Evolutionary conservation across 2,329 filamentous ascomycete genomes (phyloP).

Genomic region (Monosporascus sp.): DNA sequence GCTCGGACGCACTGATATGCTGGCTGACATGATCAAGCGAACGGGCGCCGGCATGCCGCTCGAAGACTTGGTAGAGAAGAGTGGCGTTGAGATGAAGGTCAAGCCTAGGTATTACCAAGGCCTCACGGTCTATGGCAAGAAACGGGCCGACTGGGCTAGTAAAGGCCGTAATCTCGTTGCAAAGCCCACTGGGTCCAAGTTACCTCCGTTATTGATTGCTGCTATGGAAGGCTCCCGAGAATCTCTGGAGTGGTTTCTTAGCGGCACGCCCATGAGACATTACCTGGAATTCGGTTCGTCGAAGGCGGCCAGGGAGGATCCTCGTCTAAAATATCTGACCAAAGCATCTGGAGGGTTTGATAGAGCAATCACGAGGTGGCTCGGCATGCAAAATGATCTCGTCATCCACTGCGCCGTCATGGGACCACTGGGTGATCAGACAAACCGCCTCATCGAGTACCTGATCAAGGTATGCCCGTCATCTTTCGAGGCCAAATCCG

Average conservation of each 20-base stretch:
- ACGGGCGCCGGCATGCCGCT: conserved; percentile 67
- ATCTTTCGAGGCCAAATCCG: conserved; percentile 56
- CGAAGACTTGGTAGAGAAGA: conserved; percentile 59
- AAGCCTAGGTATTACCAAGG: conserved; percentile 74
- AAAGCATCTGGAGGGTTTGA: conserved; percentile 59
- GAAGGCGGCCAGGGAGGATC: conserved; percentile 54
- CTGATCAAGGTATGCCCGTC: conserved; percentile 58
- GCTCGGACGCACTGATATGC: conserved; percentile 47
- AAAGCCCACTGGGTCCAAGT: conserved; percentile 35
- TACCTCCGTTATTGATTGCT: conserved; percentile 57
- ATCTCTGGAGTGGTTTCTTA: conserved; percentile 71
- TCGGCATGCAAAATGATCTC: conserved; percentile 53
- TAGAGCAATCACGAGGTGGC: conserved; percentile 56
- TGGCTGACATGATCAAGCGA: conserved; percentile 59
- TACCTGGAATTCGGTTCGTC: conserved; percentile 64
- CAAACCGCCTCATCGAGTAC: conserved; percentile 57
- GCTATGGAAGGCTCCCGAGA: conserved; percentile 55
- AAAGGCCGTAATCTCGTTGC: conserved; percentile 46
- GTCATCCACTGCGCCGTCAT: conserved; percentile 63
- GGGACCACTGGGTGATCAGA: conserved; percentile 32
- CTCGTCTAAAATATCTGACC: conserved; percentile 56
- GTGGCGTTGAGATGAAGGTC: conserved; percentile 55
- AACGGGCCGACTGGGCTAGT: conserved; percentile 65
- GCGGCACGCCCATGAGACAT: conserved; percentile 60
- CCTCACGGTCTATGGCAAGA: conserved; percentile 53